Conservation (phyloP, 2,329 filamentous ascomycete genomes). For the Neobulgaria alba region DNA sequence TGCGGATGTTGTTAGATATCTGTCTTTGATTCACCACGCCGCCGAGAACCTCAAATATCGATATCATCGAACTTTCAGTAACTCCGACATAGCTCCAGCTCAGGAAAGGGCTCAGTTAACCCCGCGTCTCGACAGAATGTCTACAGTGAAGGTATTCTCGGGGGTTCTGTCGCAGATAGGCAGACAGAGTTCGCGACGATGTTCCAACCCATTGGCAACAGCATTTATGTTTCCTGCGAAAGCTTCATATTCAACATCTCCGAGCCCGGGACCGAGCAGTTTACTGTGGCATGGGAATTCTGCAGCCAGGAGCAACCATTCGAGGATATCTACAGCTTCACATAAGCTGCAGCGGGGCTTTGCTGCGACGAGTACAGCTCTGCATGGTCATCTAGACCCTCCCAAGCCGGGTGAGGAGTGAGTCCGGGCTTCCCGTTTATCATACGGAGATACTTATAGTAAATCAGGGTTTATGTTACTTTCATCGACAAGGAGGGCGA, state of each 20-base stretch:
- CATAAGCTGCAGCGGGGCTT: conserved; percentile 38
- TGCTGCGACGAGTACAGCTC: conserved; percentile 49
- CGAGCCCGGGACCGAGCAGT: background rate
- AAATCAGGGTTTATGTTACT: conserved; percentile 67
- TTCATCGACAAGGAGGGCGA: conserved; percentile 88
- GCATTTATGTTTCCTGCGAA: background rate
- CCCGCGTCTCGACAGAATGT: conserved; percentile 1
- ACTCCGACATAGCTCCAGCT: too few relatives aligned
- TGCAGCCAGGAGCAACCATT: too few relatives aligned
- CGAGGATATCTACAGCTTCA: background rate
- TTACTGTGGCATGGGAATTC: too few relatives aligned
- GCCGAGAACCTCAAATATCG: too few relatives aligned
- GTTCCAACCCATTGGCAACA: background rate
- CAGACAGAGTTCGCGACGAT: background rate
- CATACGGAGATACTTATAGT: conserved; percentile 1
- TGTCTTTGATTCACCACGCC: too few relatives aligned
- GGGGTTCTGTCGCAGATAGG: background rate
- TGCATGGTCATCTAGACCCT: conserved; percentile 72
- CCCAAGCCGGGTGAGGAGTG: conserved; percentile 92
- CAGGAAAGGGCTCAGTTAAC: too few relatives aligned
- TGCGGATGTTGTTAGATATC: too few relatives aligned
- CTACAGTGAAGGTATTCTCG: background rate
- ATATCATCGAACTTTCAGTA: too few relatives aligned
- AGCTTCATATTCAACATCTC: background rate
- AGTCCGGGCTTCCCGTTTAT: conserved; percentile 25